These are phyloP conservation scores for Microbotryomycetes sp. DNA, from an alignment of 1,284 basidiomycete species.

Conservation along the genomic window DNA sequence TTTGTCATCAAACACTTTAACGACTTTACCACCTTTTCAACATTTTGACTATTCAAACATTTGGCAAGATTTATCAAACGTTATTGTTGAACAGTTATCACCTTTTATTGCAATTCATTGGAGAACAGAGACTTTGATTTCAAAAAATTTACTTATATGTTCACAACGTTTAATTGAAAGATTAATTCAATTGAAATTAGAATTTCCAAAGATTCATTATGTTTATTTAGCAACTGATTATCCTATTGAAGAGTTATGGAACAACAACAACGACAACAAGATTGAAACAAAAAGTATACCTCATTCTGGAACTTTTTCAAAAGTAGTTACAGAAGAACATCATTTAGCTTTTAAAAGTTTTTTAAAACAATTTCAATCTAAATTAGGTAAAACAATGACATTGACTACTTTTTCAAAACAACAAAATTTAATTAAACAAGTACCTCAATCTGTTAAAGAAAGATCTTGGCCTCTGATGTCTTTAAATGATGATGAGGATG, in stretches of 20 bases:
- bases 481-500: not conserved
- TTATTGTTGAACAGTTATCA: constrained; percentile 19
- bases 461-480: not conserved
- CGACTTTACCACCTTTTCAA: constrained; percentile 24
- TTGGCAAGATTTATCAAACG: constrained; percentile 35
- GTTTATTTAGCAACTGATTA: constrained; percentile 41
- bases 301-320: constrained; percentile 39
- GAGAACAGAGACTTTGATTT: constrained; percentile 38
- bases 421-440: constrained; percentile 10
- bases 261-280: not conserved
- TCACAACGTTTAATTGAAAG: constrained; percentile 30
- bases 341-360: constrained; percentile 34
- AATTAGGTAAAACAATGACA: constrained; percentile 2
- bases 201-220: constrained; percentile 30
- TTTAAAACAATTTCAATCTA: constrained; percentile 24
- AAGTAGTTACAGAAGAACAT: constrained; percentile 36
- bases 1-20: not conserved
- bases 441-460: not conserved
- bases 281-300: constrained; percentile 10
- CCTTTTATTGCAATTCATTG: constrained; percentile 39
- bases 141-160: constrained; percentile 34
- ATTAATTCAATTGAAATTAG: constrained; percentile 22
- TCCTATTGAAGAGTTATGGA: constrained; percentile 34
- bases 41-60: constrained; percentile 36
- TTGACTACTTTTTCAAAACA: constrained; percentile 37